Base-by-base conservation (phyloP, 345 rosid genomes). In the Citrus maxima region DNA sequence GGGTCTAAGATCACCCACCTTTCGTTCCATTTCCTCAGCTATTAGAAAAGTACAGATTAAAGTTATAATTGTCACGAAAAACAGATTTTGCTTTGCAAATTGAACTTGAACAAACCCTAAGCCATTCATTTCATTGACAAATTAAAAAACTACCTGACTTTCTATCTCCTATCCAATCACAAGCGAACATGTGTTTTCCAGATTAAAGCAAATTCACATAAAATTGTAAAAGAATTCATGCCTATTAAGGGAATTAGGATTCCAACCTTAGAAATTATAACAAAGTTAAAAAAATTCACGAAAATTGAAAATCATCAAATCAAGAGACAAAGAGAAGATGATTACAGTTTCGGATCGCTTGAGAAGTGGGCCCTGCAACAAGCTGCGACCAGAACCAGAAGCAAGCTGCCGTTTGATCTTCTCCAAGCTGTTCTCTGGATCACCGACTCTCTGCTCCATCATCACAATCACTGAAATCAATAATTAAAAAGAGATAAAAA, bases 11-110 rank as follows among this genome's bases (percentile, higher is more conserved):
- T 94, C 42, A 93, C 93, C 99, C 99, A 97, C 46, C 99, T 80
- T 78, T 94, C 99, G 19, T 97, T 97, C 99, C 99, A 97, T 86
- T 97, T 97, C 81, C 94, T 89, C 86, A 94, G 84, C 99, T 93
- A 77, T n/a, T 67, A 79, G 80, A 61, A 63, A 7, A 75, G 62
- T 22, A 37, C 13, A 67, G 66, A 81, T 21, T 28, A 71, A 38
- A 66, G 27, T 32, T 25, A 4, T 40, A 73, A 75, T 21, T 22
- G 19, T 6, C 61, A 22, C 6, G 6, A 46, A 19, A 64, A 28
- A 64, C 46, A 30, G 61, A 75, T 21, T 28, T 54, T 10, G 34
- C n/a, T 32, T 25, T 13, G 74, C 24, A 10, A 71, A 19, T 30
- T 46, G 42, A 22, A 51, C 16, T 55, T 55, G 40, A 56, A 56